These are phyloP conservation scores for Nemania abortiva DNA, from an alignment of 2,329 filamentous ascomycete species.

Conservation along the genomic window DNA sequence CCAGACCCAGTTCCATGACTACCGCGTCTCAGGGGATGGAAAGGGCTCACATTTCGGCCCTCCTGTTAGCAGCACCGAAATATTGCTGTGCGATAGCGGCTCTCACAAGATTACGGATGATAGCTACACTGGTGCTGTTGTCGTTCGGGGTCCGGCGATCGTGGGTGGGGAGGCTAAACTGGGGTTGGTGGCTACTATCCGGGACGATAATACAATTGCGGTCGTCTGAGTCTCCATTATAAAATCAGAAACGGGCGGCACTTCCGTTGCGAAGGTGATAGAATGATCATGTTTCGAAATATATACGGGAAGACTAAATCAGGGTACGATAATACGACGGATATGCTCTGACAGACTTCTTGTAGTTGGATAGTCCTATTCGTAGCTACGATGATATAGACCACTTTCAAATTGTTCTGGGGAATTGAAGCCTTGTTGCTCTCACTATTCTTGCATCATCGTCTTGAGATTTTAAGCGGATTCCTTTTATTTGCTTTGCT, in stretches of 20 bases:
- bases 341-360: slow-evolving; percentile 11
- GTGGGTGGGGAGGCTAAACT: slow-evolving; percentile 72
- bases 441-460: too few relatives aligned
- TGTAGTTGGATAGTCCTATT: slow-evolving; percentile 13
- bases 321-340: slow-evolving; percentile 14
- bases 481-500: not conserved
- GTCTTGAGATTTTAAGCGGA: not conserved
- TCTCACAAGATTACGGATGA: slow-evolving; percentile 73
- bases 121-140: slow-evolving; percentile 73
- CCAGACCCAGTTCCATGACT: slow-evolving; percentile 90
- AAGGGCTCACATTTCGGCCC: slow-evolving; percentile 79
- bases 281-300: not conserved
- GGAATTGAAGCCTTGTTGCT: not conserved
- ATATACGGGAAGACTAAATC: not conserved
- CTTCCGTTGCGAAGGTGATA: slow-evolving; percentile 3
- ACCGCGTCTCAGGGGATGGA: slow-evolving; percentile 67
- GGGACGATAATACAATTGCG: slow-evolving; percentile 79
- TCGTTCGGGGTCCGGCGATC: slow-evolving; percentile 79
- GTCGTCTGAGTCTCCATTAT: slow-evolving; percentile 53
- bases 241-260: not conserved
- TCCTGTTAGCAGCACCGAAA: slow-evolving; percentile 82
- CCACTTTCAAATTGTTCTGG: slow-evolving; percentile 2
- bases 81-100: slow-evolving; percentile 75
- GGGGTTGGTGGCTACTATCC: slow-evolving; percentile 73
- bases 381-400: slow-evolving; percentile 29